Conservation (phyloP, 2,329 filamentous ascomycete species). For the Bimuria novae-zelandiae region DNA sequence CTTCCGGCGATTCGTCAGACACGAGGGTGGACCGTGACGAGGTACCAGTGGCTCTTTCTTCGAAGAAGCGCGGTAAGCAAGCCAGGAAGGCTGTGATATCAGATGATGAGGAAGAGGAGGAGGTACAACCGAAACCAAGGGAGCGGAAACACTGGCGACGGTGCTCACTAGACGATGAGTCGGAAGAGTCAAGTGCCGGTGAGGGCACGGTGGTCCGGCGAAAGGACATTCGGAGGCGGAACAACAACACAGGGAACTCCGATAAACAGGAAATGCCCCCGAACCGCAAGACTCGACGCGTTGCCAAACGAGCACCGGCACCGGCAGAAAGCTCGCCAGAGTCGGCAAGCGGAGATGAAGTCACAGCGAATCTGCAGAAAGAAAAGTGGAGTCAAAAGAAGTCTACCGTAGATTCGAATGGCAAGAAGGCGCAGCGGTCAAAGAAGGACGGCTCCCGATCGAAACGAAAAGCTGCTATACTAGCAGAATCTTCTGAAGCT, state of each 20-base stretch:
- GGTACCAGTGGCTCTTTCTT: background rate
- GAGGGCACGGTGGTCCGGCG: conserved; percentile 14
- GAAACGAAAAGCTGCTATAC: background rate
- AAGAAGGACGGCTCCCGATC: background rate
- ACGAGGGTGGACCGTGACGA: conserved; percentile 17
- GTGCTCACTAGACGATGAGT: background rate
- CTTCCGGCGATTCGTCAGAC: conserved; percentile 8
- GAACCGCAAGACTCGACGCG: conserved; percentile 10
- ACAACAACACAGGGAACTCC: conserved; percentile 9
- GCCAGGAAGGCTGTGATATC: background rate
- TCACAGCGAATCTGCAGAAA: background rate
- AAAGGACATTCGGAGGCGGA: conserved; percentile 10
- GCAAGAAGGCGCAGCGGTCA: background rate
- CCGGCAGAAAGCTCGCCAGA: background rate
- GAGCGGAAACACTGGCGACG: conserved; percentile 10
- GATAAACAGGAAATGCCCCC: conserved; percentile 10
- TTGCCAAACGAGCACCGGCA: conserved; percentile 7
- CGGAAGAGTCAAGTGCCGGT: conserved; percentile 12
- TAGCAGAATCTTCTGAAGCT: background rate
- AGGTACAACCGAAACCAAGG: conserved; percentile 10
- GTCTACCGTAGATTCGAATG: background rate
- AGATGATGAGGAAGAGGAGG: conserved; percentile 8
- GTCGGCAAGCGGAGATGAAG: background rate
- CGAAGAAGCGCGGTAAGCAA: background rate
- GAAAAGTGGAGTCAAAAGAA: background rate